Evolutionary conservation across 2,329 filamentous ascomycete genomes (phyloP), one percentile per base, ranked within the genome.

Genomic region (Cytospora mali): DNA sequence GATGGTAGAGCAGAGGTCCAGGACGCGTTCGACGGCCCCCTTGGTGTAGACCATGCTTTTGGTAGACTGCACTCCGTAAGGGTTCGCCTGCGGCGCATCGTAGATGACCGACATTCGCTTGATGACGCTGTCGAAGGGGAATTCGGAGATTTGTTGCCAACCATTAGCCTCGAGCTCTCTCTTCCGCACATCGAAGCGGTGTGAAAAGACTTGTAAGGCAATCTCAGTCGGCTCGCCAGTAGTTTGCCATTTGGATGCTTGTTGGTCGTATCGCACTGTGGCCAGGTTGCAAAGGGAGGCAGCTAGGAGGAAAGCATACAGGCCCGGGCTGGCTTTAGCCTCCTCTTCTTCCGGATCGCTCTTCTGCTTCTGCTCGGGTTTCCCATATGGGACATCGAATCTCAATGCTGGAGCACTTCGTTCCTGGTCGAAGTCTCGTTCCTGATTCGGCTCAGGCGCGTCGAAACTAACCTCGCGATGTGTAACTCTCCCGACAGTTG

Each of bases 51-150:
- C 78, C 64, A 84, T 71, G 67, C 82, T 84, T 68, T 77, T 79
- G 5, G 76, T 70, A 1, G 74, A 69, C 16, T 76, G 71, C 13
- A 79, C 74, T 23, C 72, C 75, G 11, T 71, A 71, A 2, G 72
- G 74, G 39, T 80, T 76, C 9, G 23, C 54, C 6, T 71, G 67
- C 1, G 82, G 82, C 6, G 75, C 75, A 54, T 84, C 80, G 75
- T 90, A 92, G 52, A 92, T 82, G 61, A 92, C 89, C 10, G 88
- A 90, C 90, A 93, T 93, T 69, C 88, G 87, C 81, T 93, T 93
- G 72, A 92, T 86, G 69, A 83, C 83, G 61, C 88, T 91, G 73
- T 93, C 89, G 70, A 93, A 93, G n/a, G 89, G 89, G 65, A 90
- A 91, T 70, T 93, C 90, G 58, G 86, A 83, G 1, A 88, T 74